Evolutionary conservation across 495 filamentous ascomycete genomes (phyloP).

Genomic region (Aspergillus sparsus): DNA sequence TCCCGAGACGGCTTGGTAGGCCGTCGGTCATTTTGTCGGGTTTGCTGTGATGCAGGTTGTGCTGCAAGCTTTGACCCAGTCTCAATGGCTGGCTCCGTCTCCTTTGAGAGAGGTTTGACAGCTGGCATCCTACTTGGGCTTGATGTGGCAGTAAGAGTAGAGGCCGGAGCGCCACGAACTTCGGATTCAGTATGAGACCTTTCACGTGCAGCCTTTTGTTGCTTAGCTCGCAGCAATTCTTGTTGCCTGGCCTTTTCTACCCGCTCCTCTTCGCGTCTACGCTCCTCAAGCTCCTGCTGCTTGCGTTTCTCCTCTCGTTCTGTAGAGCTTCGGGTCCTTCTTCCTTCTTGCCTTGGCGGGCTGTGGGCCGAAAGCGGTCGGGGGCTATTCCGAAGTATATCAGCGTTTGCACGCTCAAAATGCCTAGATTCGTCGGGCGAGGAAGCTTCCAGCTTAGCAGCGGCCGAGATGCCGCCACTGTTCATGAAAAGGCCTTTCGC

Average conservation of each 20-base stretch:
- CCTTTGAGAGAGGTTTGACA: slow-evolving; percentile 50
- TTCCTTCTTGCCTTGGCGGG: slow-evolving; percentile 48
- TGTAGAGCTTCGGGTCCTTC: slow-evolving; percentile 70
- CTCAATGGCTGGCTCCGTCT: slow-evolving; percentile 39
- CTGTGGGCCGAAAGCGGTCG: slow-evolving; percentile 28
- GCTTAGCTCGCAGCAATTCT: slow-evolving; percentile 58
- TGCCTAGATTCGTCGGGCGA: slow-evolving; percentile 39
- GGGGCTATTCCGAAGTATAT: slow-evolving; percentile 15
- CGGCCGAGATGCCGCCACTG: slow-evolving; percentile 74
- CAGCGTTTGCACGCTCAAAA: slow-evolving; percentile 21
- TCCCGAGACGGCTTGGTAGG: slow-evolving; percentile 74
- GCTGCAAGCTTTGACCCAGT: slow-evolving; percentile 37
- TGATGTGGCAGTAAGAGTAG: slow-evolving; percentile 19
- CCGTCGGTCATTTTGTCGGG: slow-evolving; percentile 58
- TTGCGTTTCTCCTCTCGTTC: slow-evolving; percentile 68
- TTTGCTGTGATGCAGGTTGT: slow-evolving; percentile 55
- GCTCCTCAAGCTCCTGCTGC: slow-evolving; percentile 63
- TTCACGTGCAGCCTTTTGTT: slow-evolving; percentile 38
- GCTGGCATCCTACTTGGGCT: slow-evolving; percentile 46
- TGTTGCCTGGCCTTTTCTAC: slow-evolving; percentile 65
- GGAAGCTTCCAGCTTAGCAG: slow-evolving; percentile 66
- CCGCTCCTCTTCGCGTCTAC: slow-evolving; percentile 53
- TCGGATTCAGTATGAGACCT: slow-evolving; percentile 38
- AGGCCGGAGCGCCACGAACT: slow-evolving; percentile 34
- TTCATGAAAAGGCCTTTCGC: slow-evolving; percentile 81